A percentile compares a stretch with the other conserved stretches of the same genome.
These are phyloP conservation scores for Mortierella sp. DNA, from an alignment of 371 early-diverging fungal genomes.

Conservation along the genomic window DNA sequence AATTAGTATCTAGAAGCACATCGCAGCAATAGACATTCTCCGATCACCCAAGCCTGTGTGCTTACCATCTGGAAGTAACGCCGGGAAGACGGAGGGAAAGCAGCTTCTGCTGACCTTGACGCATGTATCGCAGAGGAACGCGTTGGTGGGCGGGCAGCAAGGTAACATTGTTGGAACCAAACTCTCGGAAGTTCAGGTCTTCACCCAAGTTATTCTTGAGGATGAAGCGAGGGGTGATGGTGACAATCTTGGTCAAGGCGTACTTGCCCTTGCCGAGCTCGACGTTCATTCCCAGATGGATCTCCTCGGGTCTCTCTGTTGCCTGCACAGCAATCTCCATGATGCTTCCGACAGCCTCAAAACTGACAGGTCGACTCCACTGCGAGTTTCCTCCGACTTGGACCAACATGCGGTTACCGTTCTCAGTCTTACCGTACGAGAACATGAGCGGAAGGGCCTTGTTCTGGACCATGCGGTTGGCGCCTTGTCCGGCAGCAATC, in stretches of 20 bases:
- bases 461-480: slow-evolving; percentile 50
- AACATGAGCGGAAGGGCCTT: slow-evolving; percentile 92
- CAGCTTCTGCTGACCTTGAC: slow-evolving; percentile 71
- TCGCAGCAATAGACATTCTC: not conserved
- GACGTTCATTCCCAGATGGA: slow-evolving; percentile 88
- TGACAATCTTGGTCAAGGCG: slow-evolving; percentile 86
- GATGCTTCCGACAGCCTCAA: slow-evolving; percentile 94
- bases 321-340: slow-evolving; percentile 83
- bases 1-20: not conserved
- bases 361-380: slow-evolving; percentile 95
- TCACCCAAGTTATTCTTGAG: slow-evolving; percentile 85
- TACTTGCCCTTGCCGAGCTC: slow-evolving; percentile 82
- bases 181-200: slow-evolving; percentile 83
- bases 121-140: slow-evolving; percentile 79
- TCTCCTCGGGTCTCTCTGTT: slow-evolving; percentile 65
- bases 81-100: slow-evolving; percentile 82
- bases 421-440: slow-evolving; percentile 89
- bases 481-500: slow-evolving; percentile 76
- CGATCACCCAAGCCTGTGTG: not conserved
- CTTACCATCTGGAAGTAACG: slow-evolving; percentile 83
- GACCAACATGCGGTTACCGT: slow-evolving; percentile 85
- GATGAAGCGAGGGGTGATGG: slow-evolving; percentile 93
- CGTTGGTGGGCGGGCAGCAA: slow-evolving; percentile 70
- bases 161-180: slow-evolving; percentile 67
- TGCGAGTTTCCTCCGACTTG: slow-evolving; percentile 81